Base-by-base conservation (phyloP, 371 early-diverging fungal genomes). In the Saksenaea vasiformis region DNA sequence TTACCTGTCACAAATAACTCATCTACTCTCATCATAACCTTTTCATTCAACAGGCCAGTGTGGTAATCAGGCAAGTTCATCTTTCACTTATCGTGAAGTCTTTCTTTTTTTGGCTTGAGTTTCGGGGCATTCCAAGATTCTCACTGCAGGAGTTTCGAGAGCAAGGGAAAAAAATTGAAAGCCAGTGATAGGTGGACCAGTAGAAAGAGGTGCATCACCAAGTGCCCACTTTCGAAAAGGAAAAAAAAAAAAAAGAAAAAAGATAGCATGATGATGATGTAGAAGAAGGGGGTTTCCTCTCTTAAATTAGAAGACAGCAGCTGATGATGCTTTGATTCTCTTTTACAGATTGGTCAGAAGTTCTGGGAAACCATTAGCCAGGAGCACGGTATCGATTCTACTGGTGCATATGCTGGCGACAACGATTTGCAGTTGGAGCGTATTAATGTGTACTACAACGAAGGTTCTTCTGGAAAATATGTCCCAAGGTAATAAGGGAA, bases 361-460 rank as follows among this genome's bases (percentile, higher is more conserved):
- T 96, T 95, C 84, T 96, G 96, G 96, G 96, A 96, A 76, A 89
- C 93, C 58, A 94, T 97, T 67, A 87, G 90, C 60, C 88, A 85
- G 65, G 98, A 98, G 75, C 98, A 98, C 74, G 96, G 95, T 61
- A 91, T 97, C 63, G 88, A 87, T 69, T 76, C 79, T 58, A 72
- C 81, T 38, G 98, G 98, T 73, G 69, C 71, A 56, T 91, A 90
- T 77, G 58, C 83, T 65, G 98, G 96, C 41, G 89, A 90, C 71
- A 89, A 92, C 64, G 93, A 91, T 73, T 82, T 91, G 58, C 98
- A 99, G 82, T 84, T 98, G 35, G 76, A 72, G 34, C 93, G 97
- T 72, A 93, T 98, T 78, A 96, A 96, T 66, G 99, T 99, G 60
- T 99, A 98, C 89, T 99, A 94, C 85, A 98, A 96, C 80, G 98